Evolutionary conservation across 2,329 filamentous ascomycete species (phyloP), one percentile per base, ranked within the genome.

Genomic region (Verticillium dahliae): DNA sequence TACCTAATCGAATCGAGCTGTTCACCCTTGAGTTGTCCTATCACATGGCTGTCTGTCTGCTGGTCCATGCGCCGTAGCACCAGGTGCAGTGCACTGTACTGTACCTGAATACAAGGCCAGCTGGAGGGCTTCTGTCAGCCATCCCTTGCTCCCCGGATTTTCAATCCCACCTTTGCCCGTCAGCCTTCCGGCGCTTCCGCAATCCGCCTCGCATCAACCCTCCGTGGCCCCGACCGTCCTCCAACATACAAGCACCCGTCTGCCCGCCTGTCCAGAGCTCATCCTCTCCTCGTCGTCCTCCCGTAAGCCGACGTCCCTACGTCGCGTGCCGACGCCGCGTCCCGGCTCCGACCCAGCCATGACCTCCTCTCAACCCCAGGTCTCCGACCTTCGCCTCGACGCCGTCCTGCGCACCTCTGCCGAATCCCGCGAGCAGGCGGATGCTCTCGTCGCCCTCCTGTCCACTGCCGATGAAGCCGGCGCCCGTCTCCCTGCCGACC

Each of bases 331-430:
- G 1, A 22, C 18, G 2, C 18, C 18, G 4, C 1, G 22, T 27
- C n/a, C 15, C 56, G n/a, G 34, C 18, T n/a, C n/a, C 22, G 13
- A 14, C 54, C 41, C 56, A 56, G 59, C 45, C 35, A 78, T 78
- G 76, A 70, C 73, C 11, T 69, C 77, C 67, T 74, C 75, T 57
- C 71, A 74, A 41, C 45, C 45, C 10, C 45, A 52, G 13, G 45
- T 80, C 61, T 74, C 70, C 27, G 77, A 80, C 60, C 72, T 75
- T 14, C 72, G 83, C 63, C 85, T 96, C 56, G 80, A 82, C 61
- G 82, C 86, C 6, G 89, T 92, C 57, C 81, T 96, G 57, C 80
- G 87, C 65, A 87, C 88, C 61, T 92, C 91, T n/a, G 82, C 84
- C 61, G 83, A 90, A 65, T 88, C 91, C 15, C 88, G 90, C 67